Evolutionary conservation across 805 yeast genomes (phyloP), one percentile per base, ranked within the genome.

Genomic region (Schizosaccharomyces cryophilus): DNA sequence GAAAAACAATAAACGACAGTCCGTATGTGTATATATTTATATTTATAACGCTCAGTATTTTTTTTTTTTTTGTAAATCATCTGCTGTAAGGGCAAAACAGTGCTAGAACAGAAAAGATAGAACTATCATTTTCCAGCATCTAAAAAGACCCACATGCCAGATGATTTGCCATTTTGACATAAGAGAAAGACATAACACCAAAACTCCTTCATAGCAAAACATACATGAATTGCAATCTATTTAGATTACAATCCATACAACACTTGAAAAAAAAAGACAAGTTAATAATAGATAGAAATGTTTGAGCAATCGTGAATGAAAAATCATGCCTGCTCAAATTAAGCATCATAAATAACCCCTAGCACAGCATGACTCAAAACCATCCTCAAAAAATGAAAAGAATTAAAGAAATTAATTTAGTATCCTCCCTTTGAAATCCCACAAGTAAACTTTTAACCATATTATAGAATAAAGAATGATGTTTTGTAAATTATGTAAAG

Each of bases 161-260:
- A 35, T 15, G 40, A 35, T 9, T 11, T 35, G 11, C 80, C 4
- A 82, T 65, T 17, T 70, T 74, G 0, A 78, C 76, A 1, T 84
- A 83, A 1, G 78, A 77, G 9, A 72, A 71, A 59, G 73, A 70
- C 42, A 64, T 62, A 30, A 30, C 31, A 30, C 58, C 55, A 61
- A 67, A 40, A 19, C 59, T 35, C 30, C 45, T 29, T 26, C 45
- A 26, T 40, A 60, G n/a, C 47, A 65, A 26, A 63, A 65, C 26
- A 80, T 61, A 55, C 75, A 77, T 0, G 79, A 70, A 15, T 73
- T 61, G 0, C 69, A 72, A 9, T 70, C 72, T 42, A 67, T 68
- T n/a, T 69, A 17, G 26, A 26, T 17, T 4, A 21, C 40, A 35
- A 35, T 35, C 40, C 40, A 6, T 6, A 35, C 40, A 35, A 35